Base-by-base conservation (phyloP, 208 protist genomes). In the Leishmania martiniquensis region DNA sequence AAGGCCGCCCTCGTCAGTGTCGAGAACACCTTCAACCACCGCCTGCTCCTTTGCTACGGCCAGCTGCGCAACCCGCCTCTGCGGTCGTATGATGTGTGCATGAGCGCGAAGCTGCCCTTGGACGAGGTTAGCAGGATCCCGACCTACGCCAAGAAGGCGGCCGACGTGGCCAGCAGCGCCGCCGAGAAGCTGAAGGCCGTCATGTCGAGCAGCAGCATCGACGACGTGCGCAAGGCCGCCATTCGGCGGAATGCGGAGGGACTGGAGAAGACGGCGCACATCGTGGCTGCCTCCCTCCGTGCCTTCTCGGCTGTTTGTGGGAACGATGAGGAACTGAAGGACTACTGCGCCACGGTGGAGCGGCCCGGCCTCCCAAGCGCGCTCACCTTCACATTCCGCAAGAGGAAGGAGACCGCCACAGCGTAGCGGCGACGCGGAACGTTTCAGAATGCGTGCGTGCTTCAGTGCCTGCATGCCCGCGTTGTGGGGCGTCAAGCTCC, bases 21-120 rank as follows among this genome's bases (percentile, higher is more conserved):
- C 42, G 91, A 92, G 74, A 89, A 94, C 77, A 76, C 72, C 65
- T 97, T 97, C 78, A 95, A 97, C 80, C 87, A 97, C 78, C 93
- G 93, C 73, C 86, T 93, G 55, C 65, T 80, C 82, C 89, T 90
- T 59, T 95, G 88, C 81, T 91, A 94, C 72, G 83, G 85, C 42
- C 73, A 85, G 71, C 82, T 96, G 75, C 93, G 83, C 34, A 95
- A 86, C 59, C 93, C 93, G 12, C 85, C 88, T 15, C 89, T 95
- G 71, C 85, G 83, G 39, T 82, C 89, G n/a, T 96, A 96, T 75
- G 72, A 86, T 37, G 84, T 81, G 17, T 96, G 92, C 82, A 85
- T 94, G 57, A 84, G 72, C 45, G 82, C 83, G 32, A 93, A 89
- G 72, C 85, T 86, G 6, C 65, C 87, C 20, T 72, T 96, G 17